Evolutionary conservation across 768 basidiomycete species (phyloP), one percentile per base, ranked within the genome.

Genomic region (Lyophyllum atratum): DNA sequence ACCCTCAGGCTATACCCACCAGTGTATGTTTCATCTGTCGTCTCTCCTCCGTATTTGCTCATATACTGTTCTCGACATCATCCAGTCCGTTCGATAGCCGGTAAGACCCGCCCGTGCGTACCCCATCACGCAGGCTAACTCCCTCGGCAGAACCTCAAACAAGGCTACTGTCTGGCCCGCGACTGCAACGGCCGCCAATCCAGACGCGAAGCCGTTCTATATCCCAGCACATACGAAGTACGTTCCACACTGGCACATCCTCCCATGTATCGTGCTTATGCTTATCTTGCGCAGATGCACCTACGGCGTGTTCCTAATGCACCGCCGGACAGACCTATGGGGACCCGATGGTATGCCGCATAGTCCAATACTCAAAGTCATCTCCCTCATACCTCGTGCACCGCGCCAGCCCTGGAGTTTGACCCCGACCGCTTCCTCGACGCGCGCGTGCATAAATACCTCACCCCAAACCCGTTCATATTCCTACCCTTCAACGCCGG

Each of bases 351-450:
- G 85, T 85, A 37, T 40, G 17, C n/a, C 45, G 9, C 51, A 19
- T 37, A 28, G 19, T 34, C 7, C 2, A 11, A 25, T 1, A 19
- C 33, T 4, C 31, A 43, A 21, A 24, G 45, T 43, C 21, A 5
- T 17, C 21, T n/a, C 29, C 9, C 10, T 46, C 8, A 22, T 12
- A 49, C 11, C 26, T 7, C 19, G 14, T 11, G 44, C n/a, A 17
- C n/a, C 24, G n/a, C n/a, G n/a, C 6, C 47, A 85, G 85, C 85
- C n/a, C 66, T 78, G 3, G 60, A 70, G 55, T 90, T 88, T 59
- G 87, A 89, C 63, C 87, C 87, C 0, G 83, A 87, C 57, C 77
- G 87, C 1, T 89, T 87, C 76, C 66, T 89, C 39, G 87, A 89
- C 58, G 80, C 82, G 28, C 75, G 86, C 3, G 51, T 85, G 40